Base-by-base conservation (phyloP, 2,329 filamentous ascomycete species). In the Neofusicoccum sp. region DNA sequence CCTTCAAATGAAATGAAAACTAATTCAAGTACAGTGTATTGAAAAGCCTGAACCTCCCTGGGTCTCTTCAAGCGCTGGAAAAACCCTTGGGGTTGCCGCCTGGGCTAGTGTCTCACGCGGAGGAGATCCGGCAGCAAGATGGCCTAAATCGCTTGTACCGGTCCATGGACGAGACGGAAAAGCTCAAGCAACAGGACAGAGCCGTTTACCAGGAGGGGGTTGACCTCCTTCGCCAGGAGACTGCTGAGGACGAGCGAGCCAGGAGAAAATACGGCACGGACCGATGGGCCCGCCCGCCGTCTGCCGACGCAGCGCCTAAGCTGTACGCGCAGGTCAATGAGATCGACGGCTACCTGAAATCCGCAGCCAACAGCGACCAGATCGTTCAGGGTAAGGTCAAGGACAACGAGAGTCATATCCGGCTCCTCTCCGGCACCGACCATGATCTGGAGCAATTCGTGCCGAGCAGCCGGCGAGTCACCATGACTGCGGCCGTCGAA, bases 81-180 rank as follows among this genome's bases (percentile, higher is more conserved):
- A 98, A 97, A 71, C 95, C 95, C 0, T 81, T 99, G 0, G 95
- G 95, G 0, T 76, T 99, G 3, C 95, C 95, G 0, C 90, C 91
- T 0, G 90, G 86, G 14, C 77, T 99, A 1, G 84, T 92, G 2
- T 90, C 95, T 24, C 95, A 97, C 67, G 93, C 93, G 0, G 93
- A 98, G 71, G 95, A 98, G 70, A 89, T 99, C 51, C 84, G 93
- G 20, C 93, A 98, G 71, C 90, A 93, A 60, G 92, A 96, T 69
- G 93, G 91, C 0, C 79, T 96, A 33, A 86, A 89, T 60, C 82
- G 90, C 30, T 78, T 98, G 0, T 85, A 90, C 57, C 84, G 87
- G 58, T 91, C 90, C 4, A 90, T 98, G 63, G 87, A 90, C 4
- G 93, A 98, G 65, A 96, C 93, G 1, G 88, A 93, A 51, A 96